These are phyloP conservation scores for Trypanosoma boissoni DNA, from an alignment of 208 protist genomes.

Conservation along the genomic window DNA sequence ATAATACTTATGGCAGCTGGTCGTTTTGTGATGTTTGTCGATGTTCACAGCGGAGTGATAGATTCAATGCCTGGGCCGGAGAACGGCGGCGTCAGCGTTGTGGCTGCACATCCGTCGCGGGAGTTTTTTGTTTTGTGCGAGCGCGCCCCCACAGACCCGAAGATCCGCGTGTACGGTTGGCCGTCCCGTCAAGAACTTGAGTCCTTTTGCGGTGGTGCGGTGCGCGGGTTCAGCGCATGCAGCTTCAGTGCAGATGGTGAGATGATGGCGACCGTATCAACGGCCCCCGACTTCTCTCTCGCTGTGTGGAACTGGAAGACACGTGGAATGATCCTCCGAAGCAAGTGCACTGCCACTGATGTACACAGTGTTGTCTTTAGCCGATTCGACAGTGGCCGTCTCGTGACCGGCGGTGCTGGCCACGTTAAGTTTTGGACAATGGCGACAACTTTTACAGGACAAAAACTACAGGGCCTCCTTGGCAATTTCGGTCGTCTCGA, in stretches of 20 bases:
- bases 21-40: conserved; percentile 82
- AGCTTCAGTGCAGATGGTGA: conserved; percentile 85
- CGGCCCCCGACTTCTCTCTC: conserved; percentile 94
- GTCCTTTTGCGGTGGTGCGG: conserved; percentile 80
- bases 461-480: conserved; percentile 96
- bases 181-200: conserved; percentile 49
- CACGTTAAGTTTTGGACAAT: conserved; percentile 99
- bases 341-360: conserved; percentile 96
- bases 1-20: conserved; percentile 69
- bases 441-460: conserved; percentile 97
- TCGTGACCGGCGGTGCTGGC: conserved; percentile 93
- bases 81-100: conserved; percentile 55
- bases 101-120: conserved; percentile 67
- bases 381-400: conserved; percentile 83
- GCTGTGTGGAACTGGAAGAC: conserved; percentile 95
- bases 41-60: conserved; percentile 47
- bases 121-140: conserved; percentile 86
- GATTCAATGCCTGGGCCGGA: conserved; percentile 52
- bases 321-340: conserved; percentile 88
- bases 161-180: conserved; percentile 81
- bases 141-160: conserved; percentile 49
- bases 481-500: conserved; percentile 98
- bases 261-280: conserved; percentile 94
- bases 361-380: conserved; percentile 94
- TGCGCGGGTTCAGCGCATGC: conserved; percentile 81